phyloP scores from a whole-genome alignment of 345 rosid genomes.

The Moricandia moricandioides region DNA sequence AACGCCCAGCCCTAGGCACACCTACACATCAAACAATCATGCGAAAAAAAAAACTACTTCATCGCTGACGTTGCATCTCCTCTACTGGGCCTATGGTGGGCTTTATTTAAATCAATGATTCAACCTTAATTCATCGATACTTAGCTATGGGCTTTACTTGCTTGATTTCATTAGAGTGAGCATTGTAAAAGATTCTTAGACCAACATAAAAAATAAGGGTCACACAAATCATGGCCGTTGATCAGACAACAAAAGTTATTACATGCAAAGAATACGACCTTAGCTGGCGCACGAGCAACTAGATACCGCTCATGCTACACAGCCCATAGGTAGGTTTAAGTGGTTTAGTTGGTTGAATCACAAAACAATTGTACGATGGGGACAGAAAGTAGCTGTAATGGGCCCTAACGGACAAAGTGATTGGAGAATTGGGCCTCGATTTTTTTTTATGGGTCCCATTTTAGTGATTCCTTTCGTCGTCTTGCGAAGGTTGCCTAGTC shows the following conservation, averaged over 20 bases:
- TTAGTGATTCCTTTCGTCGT: constrained; percentile 25
- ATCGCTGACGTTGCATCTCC: too few species aligned
- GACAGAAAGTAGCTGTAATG: constrained; percentile 1
- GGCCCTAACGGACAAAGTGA: constrained; percentile 12
- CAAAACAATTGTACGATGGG: neutral
- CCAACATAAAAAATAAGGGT: too few species aligned
- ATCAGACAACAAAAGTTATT: too few species aligned
- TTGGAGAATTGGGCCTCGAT: constrained; percentile 18
- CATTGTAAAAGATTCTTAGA: neutral
- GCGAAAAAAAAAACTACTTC: too few species aligned
- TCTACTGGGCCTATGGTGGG: neutral
- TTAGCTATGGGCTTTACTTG: neutral
- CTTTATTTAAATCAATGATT: neutral
- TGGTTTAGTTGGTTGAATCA: neutral
- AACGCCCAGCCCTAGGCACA: too few species aligned
- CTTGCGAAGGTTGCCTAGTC: constrained; percentile 24
- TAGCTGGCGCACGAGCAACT: neutral
- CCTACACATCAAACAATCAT: neutral
- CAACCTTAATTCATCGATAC: neutral
- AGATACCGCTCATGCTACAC: neutral
- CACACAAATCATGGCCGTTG: too few species aligned
- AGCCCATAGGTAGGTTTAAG: neutral
- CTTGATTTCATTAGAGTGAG: neutral
- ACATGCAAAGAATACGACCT: neutral
- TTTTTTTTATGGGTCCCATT: neutral